Evolutionary conservation across 73 alveolate species (phyloP).

Genomic region (Stentor coeruleus): DNA sequence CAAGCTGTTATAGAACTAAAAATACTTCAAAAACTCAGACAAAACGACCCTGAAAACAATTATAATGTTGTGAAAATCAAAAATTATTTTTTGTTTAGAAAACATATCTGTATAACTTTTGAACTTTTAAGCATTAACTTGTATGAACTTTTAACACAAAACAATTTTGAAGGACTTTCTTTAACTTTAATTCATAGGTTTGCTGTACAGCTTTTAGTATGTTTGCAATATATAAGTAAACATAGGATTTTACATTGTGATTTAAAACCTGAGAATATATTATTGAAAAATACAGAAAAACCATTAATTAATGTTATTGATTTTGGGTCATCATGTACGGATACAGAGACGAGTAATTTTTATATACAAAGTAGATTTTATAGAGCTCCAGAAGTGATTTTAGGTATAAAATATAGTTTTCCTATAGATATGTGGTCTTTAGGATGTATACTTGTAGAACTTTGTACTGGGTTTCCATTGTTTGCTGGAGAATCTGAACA

Average conservation of each 20-base stretch:
- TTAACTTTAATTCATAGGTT: constrained; percentile 58
- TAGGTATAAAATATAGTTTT: constrained; percentile 84
- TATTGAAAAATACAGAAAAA: constrained; percentile 56
- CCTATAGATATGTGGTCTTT: constrained; percentile 94
- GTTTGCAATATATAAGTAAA: constrained; percentile 47
- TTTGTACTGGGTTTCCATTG: constrained; percentile 78
- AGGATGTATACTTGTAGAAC: constrained; percentile 89
- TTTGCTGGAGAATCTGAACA: constrained; percentile 84
- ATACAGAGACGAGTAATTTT: constrained; percentile 55
- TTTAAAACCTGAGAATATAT: constrained; percentile 78
- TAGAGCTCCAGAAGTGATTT: constrained; percentile 93
- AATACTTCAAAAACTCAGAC: constrained; percentile 32
- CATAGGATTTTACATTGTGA: constrained; percentile 71
- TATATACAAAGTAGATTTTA: constrained; percentile 85
- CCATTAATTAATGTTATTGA: constrained; percentile 67
- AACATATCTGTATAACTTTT: constrained; percentile 57
- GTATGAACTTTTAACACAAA: constrained; percentile 62
- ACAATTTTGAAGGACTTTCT: constrained; percentile 66
- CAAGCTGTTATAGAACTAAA: constrained; percentile 41
- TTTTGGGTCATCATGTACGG: constrained; percentile 75
- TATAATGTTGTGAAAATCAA: constrained; percentile 41
- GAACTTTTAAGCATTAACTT: constrained; percentile 64
- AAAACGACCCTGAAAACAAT: constrained; percentile 39
- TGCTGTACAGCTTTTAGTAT: constrained; percentile 60
- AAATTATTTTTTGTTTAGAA: constrained; percentile 37